A percentile compares a stretch with the other conserved stretches of the same genome.
phyloP scores from a whole-genome alignment of 1,284 basidiomycete genomes.

The Pseudomicrostroma phylloplanum region DNA sequence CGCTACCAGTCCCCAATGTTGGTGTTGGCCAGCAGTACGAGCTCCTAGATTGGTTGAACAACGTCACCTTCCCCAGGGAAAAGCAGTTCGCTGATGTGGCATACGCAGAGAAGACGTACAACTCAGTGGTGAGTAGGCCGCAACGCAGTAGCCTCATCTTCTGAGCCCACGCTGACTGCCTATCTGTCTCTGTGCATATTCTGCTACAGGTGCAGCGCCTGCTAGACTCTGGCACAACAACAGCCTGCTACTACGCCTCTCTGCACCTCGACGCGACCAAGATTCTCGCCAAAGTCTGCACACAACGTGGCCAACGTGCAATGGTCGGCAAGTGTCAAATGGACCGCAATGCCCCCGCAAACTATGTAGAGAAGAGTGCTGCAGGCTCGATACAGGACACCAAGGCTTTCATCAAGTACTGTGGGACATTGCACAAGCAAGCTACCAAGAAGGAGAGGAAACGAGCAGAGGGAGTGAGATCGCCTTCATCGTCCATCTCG shows the following conservation, averaged over 20 bases:
- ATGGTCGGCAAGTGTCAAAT: slow-evolving; percentile 91
- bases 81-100: slow-evolving; percentile 65
- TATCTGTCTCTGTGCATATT: neutral
- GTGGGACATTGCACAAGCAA: slow-evolving; percentile 8
- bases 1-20: slow-evolving; percentile 62
- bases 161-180: neutral
- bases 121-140: slow-evolving; percentile 56
- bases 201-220: slow-evolving; percentile 58
- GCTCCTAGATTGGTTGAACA: slow-evolving; percentile 82
- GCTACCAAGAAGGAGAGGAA: slow-evolving; percentile 12
- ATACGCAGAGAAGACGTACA: slow-evolving; percentile 69
- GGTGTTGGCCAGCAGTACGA: slow-evolving; percentile 57
- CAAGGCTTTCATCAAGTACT: slow-evolving; percentile 37
- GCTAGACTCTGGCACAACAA: slow-evolving; percentile 68
- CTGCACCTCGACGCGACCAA: slow-evolving; percentile 76
- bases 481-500: neutral
- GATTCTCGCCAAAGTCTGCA: slow-evolving; percentile 69
- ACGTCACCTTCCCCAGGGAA: slow-evolving; percentile 85
- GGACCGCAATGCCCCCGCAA: slow-evolving; percentile 67
- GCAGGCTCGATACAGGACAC: slow-evolving; percentile 38
- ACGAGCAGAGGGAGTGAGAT: slow-evolving; percentile 20
- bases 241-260: slow-evolving; percentile 83
- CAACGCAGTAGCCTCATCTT: neutral
- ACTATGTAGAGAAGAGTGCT: slow-evolving; percentile 63
- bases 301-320: slow-evolving; percentile 71